A percentile compares a stretch with the other conserved stretches of the same genome.
Evolutionary conservation across 495 filamentous ascomycete species (phyloP).

Genomic region (Durotheca rogersii): DNA sequence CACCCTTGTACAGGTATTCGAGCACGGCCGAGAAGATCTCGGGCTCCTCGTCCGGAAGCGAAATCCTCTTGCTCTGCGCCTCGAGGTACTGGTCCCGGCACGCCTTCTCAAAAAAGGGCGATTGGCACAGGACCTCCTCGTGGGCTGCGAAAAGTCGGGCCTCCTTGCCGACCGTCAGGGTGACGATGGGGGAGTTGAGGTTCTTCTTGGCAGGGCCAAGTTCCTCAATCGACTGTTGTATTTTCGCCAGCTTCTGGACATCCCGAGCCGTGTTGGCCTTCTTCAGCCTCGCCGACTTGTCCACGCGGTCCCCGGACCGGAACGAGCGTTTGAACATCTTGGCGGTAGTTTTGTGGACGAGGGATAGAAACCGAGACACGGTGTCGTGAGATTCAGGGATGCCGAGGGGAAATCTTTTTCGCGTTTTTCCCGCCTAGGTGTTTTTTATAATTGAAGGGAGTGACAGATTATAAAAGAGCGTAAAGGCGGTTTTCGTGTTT

Average conservation of each 20-base stretch:
- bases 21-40: constrained; percentile 88
- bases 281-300: constrained; percentile 77
- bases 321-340: constrained; percentile 86
- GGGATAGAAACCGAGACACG: constrained; percentile 37
- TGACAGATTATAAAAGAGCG: constrained; percentile 52
- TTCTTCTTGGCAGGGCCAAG: constrained; percentile 49
- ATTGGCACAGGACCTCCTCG: constrained; percentile 78
- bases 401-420: constrained; percentile 32
- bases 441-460: constrained; percentile 44
- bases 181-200: constrained; percentile 71
- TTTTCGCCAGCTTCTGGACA: constrained; percentile 68
- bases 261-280: constrained; percentile 65
- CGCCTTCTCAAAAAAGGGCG: constrained; percentile 72
- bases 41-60: constrained; percentile 80
- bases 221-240: constrained; percentile 56
- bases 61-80: constrained; percentile 64
- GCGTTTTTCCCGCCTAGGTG: constrained; percentile 20
- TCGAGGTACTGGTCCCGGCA: constrained; percentile 64
- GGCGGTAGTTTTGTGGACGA: constrained; percentile 36
- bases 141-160: constrained; percentile 89
- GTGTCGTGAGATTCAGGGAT: constrained; percentile 35
- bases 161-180: constrained; percentile 75
- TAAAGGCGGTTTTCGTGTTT: constrained; percentile 20
- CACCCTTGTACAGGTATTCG: constrained; percentile 92
- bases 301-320: constrained; percentile 69